phyloP scores from a whole-genome alignment of 1,284 basidiomycete genomes.

The Cryptococcus sp. region DNA sequence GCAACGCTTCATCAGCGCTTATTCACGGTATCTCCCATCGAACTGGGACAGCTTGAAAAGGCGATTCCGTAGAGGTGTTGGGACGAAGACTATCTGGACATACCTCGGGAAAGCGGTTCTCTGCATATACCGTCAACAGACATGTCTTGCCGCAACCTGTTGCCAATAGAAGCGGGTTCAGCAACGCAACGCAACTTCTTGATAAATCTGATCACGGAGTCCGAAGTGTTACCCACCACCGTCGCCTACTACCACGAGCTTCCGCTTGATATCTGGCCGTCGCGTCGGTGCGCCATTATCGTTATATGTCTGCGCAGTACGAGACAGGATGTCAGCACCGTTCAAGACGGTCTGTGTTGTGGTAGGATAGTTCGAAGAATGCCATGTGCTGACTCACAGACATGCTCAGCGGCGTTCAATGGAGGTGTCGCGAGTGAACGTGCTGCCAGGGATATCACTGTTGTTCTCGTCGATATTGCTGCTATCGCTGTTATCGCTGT shows the following conservation, averaged over 20 bases:
- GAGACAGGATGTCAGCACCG: background rate
- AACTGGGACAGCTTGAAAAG: slow-evolving; percentile 2
- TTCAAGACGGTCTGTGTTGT: background rate
- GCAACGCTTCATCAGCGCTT: slow-evolving; percentile 9
- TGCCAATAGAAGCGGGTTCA: background rate
- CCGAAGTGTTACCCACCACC: slow-evolving; percentile 34
- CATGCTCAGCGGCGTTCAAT: background rate
- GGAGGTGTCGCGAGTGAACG: too few relatives aligned
- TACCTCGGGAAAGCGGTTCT: slow-evolving; percentile 97
- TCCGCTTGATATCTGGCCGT: slow-evolving; percentile 78
- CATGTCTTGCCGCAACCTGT: slow-evolving; percentile 64
- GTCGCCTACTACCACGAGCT: slow-evolving; percentile 77
- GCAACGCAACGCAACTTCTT: too few relatives aligned
- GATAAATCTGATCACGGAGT: too few relatives aligned
- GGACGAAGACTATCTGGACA: slow-evolving; percentile 20
- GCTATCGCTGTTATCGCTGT: background rate
- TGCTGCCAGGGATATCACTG: too few relatives aligned
- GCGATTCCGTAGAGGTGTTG: background rate
- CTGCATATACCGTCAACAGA: slow-evolving; percentile 68
- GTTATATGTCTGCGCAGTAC: slow-evolving; percentile 16
- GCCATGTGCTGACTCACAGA: background rate
- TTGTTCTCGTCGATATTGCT: background rate
- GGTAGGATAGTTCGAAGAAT: background rate
- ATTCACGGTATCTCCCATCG: too few relatives aligned
- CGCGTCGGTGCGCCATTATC: slow-evolving; percentile 25